Evolutionary conservation across 345 rosid species (phyloP).

Genomic region (Corchorus capsularis): DNA sequence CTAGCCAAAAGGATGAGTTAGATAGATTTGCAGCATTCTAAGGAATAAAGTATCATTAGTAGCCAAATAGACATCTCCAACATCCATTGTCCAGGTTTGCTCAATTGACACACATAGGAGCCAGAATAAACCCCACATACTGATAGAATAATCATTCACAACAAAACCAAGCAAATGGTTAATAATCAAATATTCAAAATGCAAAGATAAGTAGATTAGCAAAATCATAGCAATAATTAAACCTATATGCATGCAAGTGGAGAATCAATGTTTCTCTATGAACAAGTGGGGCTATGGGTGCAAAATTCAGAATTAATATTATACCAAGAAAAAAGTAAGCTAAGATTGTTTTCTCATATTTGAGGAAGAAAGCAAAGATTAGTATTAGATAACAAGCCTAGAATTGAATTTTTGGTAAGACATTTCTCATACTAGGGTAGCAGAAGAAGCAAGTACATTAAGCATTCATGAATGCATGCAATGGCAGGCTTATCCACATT

Average conservation of each 20-base stretch:
- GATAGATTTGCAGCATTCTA: constrained; percentile 23
- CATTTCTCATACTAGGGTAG: constrained; percentile 23
- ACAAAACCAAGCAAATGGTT: neutral
- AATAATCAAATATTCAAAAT: neutral
- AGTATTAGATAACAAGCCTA: neutral
- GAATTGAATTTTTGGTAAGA: neutral
- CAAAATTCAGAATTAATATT: constrained; percentile 13
- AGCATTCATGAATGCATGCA: constrained; percentile 30
- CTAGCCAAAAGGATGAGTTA: constrained; percentile 24
- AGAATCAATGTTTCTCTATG: neutral
- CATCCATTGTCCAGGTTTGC: constrained; percentile 24
- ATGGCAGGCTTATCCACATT: constrained; percentile 23
- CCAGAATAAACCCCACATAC: constrained; percentile 7
- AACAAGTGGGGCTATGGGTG: constrained; percentile 14
- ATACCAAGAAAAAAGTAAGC: neutral
- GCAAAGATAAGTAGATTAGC: neutral
- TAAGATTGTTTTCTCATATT: neutral
- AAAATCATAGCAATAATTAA: neutral
- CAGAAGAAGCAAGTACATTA: constrained; percentile 25
- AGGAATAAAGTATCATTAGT: constrained; percentile 24
- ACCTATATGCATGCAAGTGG: neutral
- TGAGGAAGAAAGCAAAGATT: neutral
- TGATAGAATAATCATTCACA: neutral
- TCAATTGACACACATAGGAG: neutral
- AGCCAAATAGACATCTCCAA: constrained; percentile 24